A percentile compares a stretch with the other conserved stretches of the same genome.
Evolutionary conservation across 1,284 basidiomycete species (phyloP).

Genomic region (Papiliotrema fonsecae): DNA sequence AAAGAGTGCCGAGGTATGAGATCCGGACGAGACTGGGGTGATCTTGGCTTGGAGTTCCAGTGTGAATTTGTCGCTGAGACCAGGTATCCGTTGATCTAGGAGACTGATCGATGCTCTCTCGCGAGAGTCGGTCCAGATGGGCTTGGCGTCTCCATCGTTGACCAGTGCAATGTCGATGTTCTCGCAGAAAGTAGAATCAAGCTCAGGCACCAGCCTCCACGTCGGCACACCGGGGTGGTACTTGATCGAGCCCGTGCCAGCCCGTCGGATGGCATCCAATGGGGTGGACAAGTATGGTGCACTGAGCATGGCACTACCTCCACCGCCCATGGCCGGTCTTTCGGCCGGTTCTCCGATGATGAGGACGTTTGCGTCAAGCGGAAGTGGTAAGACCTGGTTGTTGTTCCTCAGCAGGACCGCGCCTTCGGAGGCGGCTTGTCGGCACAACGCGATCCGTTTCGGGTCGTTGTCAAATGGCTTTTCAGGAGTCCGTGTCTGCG

Average conservation of each 20-base stretch:
- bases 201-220: neutral
- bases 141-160: neutral
- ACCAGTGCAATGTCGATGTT: neutral
- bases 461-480: neutral
- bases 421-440: neutral
- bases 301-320: neutral
- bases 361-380: neutral
- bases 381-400: neutral
- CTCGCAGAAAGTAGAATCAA: neutral
- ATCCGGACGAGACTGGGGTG: neutral
- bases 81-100: neutral
- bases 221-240: neutral
- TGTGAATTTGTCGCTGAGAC: neutral
- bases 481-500: neutral
- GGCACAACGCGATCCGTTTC: neutral
- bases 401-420: neutral
- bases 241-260: neutral
- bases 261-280: neutral
- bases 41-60: neutral
- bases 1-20: neutral
- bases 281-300: neutral
- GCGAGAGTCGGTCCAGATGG: neutral
- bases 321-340: neutral
- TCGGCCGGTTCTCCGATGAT: neutral
- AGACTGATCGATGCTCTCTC: slow-evolving; percentile 1